Evolutionary conservation across 2,329 filamentous ascomycete genomes (phyloP).

Genomic region (Fusarium sp.): DNA sequence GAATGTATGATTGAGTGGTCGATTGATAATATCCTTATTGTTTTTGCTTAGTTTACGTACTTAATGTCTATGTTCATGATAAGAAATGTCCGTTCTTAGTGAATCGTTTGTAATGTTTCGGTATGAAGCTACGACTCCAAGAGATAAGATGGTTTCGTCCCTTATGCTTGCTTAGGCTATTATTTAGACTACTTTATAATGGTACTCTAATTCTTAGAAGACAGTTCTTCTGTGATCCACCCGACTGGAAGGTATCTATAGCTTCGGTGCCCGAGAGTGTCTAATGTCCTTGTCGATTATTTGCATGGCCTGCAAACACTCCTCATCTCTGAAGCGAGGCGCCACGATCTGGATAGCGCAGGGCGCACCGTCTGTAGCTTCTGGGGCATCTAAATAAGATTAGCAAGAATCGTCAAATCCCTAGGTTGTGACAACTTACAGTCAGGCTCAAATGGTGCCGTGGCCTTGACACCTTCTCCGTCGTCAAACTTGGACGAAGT

Average conservation of each 20-base stretch:
- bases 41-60: not conserved
- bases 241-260: not conserved
- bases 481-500: constrained; percentile 31
- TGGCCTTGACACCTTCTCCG: constrained; percentile 12
- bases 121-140: not conserved
- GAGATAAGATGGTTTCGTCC: too few species aligned
- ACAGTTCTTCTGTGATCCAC: too few species aligned
- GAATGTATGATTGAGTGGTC: rapidly evolving
- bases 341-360: constrained; percentile 36
- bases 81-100: rapidly evolving
- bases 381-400: constrained; percentile 19
- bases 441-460: constrained; percentile 34
- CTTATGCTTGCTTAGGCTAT: not conserved
- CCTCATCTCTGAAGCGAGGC: constrained; percentile 36
- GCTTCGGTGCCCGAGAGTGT: not conserved
- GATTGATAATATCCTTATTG: not conserved
- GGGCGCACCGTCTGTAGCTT: constrained; percentile 29
- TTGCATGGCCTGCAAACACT: constrained; percentile 37
- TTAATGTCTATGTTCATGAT: not conserved
- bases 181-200: not conserved
- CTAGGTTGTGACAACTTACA: constrained; percentile 3
- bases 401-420: not conserved
- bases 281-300: constrained; percentile 29
- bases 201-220: too few species aligned
- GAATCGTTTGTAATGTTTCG: too few species aligned